A percentile compares a stretch with the other conserved stretches of the same genome.
Evolutionary conservation across 1,284 basidiomycete species (phyloP).

Genomic region (Puccinia hordei): DNA sequence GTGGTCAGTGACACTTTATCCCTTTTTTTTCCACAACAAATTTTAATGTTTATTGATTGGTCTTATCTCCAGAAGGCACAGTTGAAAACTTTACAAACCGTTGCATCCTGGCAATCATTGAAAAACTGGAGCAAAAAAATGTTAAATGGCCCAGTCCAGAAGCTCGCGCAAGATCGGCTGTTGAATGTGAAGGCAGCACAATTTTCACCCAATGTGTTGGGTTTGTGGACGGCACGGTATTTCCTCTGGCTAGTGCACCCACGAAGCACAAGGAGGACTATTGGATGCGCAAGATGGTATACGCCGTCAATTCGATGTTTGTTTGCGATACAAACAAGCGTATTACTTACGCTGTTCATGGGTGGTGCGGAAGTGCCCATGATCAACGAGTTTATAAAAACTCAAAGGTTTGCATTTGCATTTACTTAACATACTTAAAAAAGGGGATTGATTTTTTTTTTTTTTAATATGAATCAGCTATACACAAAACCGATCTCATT

Average conservation of each 20-base stretch:
- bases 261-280: no score
- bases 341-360: slow-evolving; percentile 9
- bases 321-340: neutral
- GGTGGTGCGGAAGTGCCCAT: slow-evolving; percentile 36
- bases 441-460: neutral
- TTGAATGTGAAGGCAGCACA: no score
- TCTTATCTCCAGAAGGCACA: neutral
- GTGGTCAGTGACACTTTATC: neutral
- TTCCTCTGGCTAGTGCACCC: no score
- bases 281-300: no score
- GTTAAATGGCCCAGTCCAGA: neutral
- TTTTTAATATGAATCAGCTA: neutral
- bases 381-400: slow-evolving; percentile 8
- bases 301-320: slow-evolving; percentile 1
- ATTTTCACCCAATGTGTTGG: no score
- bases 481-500: neutral
- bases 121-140: neutral
- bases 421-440: neutral
- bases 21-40: neutral
- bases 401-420: neutral
- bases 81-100: slow-evolving; percentile 17
- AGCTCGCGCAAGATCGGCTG: neutral
- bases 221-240: no score
- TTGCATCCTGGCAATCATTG: neutral
- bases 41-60: no score